Evolutionary conservation across 495 filamentous ascomycete species (phyloP).

Genomic region (Xylaria bambusicola): DNA sequence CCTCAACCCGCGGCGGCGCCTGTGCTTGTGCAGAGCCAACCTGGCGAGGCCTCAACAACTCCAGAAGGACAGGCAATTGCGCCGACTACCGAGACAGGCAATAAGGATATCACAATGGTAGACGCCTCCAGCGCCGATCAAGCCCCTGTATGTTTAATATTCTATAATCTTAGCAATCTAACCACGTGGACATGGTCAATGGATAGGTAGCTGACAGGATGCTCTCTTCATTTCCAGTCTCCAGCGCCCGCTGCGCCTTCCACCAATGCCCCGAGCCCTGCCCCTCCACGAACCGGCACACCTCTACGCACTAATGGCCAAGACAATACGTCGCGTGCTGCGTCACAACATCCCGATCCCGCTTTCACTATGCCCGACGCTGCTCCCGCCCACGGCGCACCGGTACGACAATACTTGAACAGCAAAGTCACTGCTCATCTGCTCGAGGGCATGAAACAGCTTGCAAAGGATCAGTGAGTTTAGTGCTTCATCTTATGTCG

Average conservation of each 20-base stretch:
- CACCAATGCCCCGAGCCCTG: constrained; percentile 43
- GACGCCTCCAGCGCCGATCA: constrained; percentile 23
- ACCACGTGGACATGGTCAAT: constrained; percentile 16
- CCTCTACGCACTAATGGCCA: constrained; percentile 32
- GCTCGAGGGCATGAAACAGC: constrained; percentile 87
- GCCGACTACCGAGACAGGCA: constrained; percentile 9
- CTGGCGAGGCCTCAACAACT: neutral
- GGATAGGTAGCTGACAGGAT: constrained; percentile 24
- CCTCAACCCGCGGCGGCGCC: constrained; percentile 19
- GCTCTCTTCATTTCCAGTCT: constrained; percentile 19
- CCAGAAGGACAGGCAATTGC: constrained; percentile 5
- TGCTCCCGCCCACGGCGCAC: constrained; percentile 72
- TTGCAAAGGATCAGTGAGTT: constrained; percentile 81
- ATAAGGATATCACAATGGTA: constrained; percentile 15
- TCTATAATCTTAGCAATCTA: neutral
- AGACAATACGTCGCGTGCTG: constrained; percentile 43
- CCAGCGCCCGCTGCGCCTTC: constrained; percentile 29
- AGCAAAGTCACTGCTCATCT: constrained; percentile 80
- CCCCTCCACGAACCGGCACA: constrained; percentile 44
- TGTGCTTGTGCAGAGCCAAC: neutral
- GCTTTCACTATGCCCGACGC: constrained; percentile 53
- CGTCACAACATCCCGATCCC: constrained; percentile 54
- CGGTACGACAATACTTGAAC: constrained; percentile 87
- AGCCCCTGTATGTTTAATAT: constrained; percentile 22
- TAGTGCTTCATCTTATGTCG: neutral